phyloP scores from a whole-genome alignment of 2,329 filamentous ascomycete genomes.

The Nothophaeocryptopus gaeumannii region DNA sequence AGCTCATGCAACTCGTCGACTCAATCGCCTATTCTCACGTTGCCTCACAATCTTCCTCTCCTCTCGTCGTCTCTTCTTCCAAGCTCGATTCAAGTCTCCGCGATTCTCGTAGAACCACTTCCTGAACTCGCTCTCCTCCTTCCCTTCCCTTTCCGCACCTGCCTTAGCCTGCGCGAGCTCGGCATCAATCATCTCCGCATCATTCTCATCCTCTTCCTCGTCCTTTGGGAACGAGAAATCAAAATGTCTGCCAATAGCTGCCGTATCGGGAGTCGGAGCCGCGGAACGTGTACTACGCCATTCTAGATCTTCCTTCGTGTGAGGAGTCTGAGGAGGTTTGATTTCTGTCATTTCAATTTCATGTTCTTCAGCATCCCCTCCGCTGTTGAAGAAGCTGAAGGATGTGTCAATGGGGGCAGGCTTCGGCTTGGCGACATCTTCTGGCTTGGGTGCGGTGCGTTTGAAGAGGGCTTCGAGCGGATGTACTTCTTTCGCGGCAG shows the following conservation, averaged over 20 bases:
- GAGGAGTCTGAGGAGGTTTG: slow-evolving; percentile 70
- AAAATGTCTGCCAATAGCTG: slow-evolving; percentile 63
- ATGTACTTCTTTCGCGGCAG: slow-evolving; percentile 56
- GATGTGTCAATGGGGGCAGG: slow-evolving; percentile 50
- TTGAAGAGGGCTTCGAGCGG: slow-evolving; percentile 94
- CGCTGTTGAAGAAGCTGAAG: slow-evolving; percentile 72
- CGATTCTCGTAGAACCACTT: slow-evolving; percentile 60
- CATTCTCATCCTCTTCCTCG: slow-evolving; percentile 47
- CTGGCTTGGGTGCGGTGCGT: slow-evolving; percentile 52
- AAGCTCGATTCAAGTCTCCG: slow-evolving; percentile 48
- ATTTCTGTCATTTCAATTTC: slow-evolving; percentile 33
- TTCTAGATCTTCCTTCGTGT: slow-evolving; percentile 73
- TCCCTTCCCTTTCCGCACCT: slow-evolving; percentile 9
- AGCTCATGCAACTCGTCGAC: slow-evolving; percentile 27
- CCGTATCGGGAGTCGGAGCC: slow-evolving; percentile 92
- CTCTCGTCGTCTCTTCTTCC: slow-evolving; percentile 57
- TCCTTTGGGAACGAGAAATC: slow-evolving; percentile 52
- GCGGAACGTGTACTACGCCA: slow-evolving; percentile 76
- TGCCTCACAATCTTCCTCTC: slow-evolving; percentile 60
- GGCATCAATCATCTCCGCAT: slow-evolving; percentile 8
- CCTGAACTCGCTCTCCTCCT: slow-evolving; percentile 55
- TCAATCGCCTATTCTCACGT: slow-evolving; percentile 56
- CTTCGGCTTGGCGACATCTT: slow-evolving; percentile 37
- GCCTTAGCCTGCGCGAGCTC: slow-evolving; percentile 25
- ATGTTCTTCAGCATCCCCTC: slow-evolving; percentile 41